These are phyloP conservation scores for Saturnispora sanitii DNA, from an alignment of 805 yeast species.

Conservation along the genomic window DNA sequence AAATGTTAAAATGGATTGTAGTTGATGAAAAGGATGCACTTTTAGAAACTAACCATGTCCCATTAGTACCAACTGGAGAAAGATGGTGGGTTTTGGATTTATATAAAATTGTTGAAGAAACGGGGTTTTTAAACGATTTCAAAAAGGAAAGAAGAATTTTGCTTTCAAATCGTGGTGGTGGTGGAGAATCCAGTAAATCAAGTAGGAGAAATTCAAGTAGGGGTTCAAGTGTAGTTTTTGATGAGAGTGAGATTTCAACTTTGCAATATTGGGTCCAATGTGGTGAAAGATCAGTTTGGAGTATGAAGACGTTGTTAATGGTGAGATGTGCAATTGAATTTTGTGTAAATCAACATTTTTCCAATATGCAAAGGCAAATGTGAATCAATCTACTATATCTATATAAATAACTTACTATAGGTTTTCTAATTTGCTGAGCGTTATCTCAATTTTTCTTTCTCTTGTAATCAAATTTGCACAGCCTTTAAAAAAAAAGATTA, in stretches of 20 bases:
- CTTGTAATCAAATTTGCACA: too few relatives aligned
- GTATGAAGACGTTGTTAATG: slow-evolving; percentile 71
- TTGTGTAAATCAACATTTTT: slow-evolving; percentile 66
- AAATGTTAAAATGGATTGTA: slow-evolving; percentile 60
- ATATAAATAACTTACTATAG: too few relatives aligned
- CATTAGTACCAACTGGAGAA: slow-evolving; percentile 80
- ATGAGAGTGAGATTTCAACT: slow-evolving; percentile 35
- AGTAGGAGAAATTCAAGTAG: neutral
- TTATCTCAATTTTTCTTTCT: neutral
- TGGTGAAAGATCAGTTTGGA: slow-evolving; percentile 94
- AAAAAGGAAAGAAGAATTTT: neutral
- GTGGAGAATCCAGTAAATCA: neutral
- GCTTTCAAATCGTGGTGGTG: neutral
- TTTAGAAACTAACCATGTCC: slow-evolving; percentile 66
- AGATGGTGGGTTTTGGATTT: slow-evolving; percentile 55
- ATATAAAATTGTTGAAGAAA: slow-evolving; percentile 69
- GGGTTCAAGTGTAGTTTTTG: neutral
- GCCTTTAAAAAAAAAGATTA: neutral
- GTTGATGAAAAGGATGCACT: slow-evolving; percentile 83
- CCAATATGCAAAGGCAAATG: neutral
- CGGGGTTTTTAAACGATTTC: slow-evolving; percentile 33
- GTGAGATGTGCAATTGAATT: slow-evolving; percentile 87
- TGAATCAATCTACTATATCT: too few relatives aligned
- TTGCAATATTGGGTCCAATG: slow-evolving; percentile 83
- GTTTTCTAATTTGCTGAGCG: slow-evolving; percentile 4